Evolutionary conservation across 352 stramenopile genomes (phyloP).

Genomic region (Phytophthora tubulina): DNA sequence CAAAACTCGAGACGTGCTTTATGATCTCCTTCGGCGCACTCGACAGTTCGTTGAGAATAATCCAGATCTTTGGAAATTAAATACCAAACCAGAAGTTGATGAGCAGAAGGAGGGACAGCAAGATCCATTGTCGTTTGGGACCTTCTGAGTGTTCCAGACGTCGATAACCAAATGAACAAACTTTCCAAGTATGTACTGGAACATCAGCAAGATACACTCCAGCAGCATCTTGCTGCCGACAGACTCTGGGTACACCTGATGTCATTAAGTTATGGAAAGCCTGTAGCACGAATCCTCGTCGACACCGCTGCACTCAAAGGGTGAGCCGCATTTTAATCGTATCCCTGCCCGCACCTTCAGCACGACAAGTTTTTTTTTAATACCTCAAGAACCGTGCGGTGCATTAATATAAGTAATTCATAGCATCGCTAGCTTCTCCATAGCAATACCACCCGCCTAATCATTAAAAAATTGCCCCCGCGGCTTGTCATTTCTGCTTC

Average conservation of each 20-base stretch:
- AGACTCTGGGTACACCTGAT: conserved; percentile 45
- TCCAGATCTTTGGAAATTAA: background rate
- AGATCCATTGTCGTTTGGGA: conserved; percentile 12
- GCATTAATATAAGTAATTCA: too few species aligned
- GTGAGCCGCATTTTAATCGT: too few species aligned
- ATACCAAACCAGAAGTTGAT: background rate
- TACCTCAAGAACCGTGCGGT: too few species aligned
- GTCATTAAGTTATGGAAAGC: too few species aligned
- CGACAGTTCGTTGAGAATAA: conserved; percentile 13
- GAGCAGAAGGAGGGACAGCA: conserved; percentile 2
- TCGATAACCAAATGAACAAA: conserved; percentile 4
- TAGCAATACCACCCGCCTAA: too few species aligned
- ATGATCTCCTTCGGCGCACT: conserved; percentile 18
- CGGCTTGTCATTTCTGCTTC: too few species aligned
- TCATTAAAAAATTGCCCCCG: too few species aligned
- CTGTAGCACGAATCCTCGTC: too few species aligned
- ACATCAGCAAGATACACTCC: conserved; percentile 43
- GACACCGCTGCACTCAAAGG: too few species aligned
- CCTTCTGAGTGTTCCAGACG: conserved; percentile 13
- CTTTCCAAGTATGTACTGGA: conserved; percentile 35
- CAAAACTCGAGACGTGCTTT: conserved; percentile 16
- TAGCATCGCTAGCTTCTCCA: too few species aligned
- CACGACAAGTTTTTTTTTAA: too few species aligned
- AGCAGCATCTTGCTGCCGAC: conserved; percentile 43
- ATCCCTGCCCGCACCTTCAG: too few species aligned